These are phyloP conservation scores for Epithemia pelagica DNA, from an alignment of 108 stramenopile genomes.

Conservation along the genomic window DNA sequence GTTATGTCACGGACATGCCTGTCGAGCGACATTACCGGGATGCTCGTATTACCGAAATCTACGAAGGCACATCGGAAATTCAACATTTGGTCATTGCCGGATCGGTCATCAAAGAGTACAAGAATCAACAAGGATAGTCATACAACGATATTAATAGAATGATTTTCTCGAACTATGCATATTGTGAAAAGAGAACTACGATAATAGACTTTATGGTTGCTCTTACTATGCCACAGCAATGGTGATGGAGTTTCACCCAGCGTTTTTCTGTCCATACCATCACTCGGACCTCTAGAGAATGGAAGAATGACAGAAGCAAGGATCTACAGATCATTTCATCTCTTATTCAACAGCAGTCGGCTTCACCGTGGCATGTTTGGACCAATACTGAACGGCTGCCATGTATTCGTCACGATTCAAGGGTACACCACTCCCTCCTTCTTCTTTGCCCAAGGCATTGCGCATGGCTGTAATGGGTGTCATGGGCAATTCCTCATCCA, in stretches of 20 bases:
- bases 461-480: constrained; percentile 97
- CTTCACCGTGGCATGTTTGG: constrained; percentile 63
- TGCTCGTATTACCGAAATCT: constrained; percentile 97
- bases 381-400: constrained; percentile 83
- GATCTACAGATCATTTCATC: no score
- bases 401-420: constrained; percentile 74
- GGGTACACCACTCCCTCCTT: constrained; percentile 86
- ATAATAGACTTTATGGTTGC: no score
- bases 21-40: constrained; percentile 96
- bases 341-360: no score
- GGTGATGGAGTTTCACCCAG: not conserved
- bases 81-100: constrained; percentile 94
- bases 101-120: constrained; percentile 92
- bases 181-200: no score
- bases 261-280: not conserved
- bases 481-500: constrained; percentile 92
- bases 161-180: no score
- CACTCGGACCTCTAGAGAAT: no score
- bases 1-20: constrained; percentile 95
- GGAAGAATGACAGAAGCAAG: no score
- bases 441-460: constrained; percentile 91
- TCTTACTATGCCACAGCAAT: not conserved
- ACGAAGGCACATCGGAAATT: constrained; percentile 94
- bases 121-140: constrained; percentile 13
- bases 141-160: no score